phyloP scores from a whole-genome alignment of 139 green algal species.

The Tetraselmis striata region DNA sequence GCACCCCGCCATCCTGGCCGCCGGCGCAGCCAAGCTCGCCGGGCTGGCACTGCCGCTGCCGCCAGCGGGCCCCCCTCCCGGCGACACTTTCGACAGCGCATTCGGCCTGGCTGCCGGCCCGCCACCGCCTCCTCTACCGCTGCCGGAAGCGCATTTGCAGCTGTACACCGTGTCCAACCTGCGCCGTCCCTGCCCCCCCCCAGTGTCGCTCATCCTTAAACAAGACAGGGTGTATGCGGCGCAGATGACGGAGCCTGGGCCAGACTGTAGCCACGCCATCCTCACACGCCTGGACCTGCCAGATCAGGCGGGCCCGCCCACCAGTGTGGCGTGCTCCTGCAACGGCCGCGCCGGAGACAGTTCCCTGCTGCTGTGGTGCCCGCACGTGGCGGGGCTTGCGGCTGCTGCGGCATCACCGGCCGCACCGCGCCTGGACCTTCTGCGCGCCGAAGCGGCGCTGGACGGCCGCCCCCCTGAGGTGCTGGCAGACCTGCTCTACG shows the following conservation, averaged over 20 bases:
- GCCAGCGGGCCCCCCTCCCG: background rate
- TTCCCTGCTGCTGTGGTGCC: background rate
- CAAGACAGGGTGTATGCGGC: no score
- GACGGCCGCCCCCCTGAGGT: background rate
- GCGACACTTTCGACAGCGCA: background rate
- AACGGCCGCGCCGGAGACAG: background rate
- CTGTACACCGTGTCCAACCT: background rate
- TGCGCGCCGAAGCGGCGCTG: background rate
- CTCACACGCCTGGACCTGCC: background rate
- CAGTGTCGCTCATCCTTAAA: background rate
- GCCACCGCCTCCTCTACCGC: background rate
- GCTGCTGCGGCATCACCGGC: background rate
- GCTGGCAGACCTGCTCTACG: background rate
- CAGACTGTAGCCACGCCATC: background rate
- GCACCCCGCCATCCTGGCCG: background rate
- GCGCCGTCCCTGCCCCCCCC: background rate
- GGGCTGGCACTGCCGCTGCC: background rate
- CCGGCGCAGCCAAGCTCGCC: background rate
- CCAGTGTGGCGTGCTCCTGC: background rate
- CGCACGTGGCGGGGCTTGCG: background rate
- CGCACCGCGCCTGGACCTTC: background rate
- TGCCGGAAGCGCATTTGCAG: background rate
- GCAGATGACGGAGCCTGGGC: background rate
- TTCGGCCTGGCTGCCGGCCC: no score
- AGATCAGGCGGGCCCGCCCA: background rate